phyloP scores from a whole-genome alignment of 1,284 basidiomycete species.

The Ceratobasidium sp. region DNA sequence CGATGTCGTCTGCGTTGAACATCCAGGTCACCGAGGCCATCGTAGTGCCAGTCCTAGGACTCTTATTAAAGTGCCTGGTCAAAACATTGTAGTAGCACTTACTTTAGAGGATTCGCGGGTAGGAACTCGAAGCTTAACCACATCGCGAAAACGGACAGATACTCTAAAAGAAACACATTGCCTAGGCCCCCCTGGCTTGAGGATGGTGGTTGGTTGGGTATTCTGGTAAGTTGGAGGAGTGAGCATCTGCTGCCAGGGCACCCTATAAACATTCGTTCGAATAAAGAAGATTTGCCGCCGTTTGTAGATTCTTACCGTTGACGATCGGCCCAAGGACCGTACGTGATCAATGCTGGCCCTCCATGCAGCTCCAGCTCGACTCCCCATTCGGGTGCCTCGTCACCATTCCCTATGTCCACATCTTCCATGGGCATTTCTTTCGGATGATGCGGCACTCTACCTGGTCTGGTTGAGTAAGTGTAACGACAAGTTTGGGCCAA shows the following conservation, averaged over 20 bases:
- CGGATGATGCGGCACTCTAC: slow-evolving; percentile 55
- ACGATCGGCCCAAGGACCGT: slow-evolving; percentile 95
- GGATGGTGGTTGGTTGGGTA: slow-evolving; percentile 64
- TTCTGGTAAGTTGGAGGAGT: slow-evolving; percentile 84
- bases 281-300: not conserved
- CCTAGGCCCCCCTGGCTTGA: slow-evolving; percentile 83
- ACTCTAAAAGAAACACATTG: slow-evolving; percentile 82
- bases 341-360: slow-evolving; percentile 71
- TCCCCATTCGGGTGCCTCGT: slow-evolving; percentile 91
- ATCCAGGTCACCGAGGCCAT: slow-evolving; percentile 64
- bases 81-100: not conserved
- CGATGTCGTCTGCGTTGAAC: slow-evolving; percentile 67
- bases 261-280: slow-evolving; percentile 59
- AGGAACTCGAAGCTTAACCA: slow-evolving; percentile 82
- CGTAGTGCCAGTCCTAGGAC: slow-evolving; percentile 85
- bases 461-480: slow-evolving; percentile 58
- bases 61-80: not conserved
- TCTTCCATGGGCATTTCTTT: slow-evolving; percentile 60
- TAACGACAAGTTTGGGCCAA: slow-evolving; percentile 10
- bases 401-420: slow-evolving; percentile 87
- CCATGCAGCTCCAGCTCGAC: slow-evolving; percentile 83
- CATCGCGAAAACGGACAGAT: slow-evolving; percentile 81
- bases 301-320: slow-evolving; percentile 69
- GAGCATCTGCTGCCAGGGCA: slow-evolving; percentile 80
- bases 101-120: slow-evolving; percentile 90